Evolutionary conservation across 1,139 yeast genomes (phyloP).

Genomic region (Taphrina populina): DNA sequence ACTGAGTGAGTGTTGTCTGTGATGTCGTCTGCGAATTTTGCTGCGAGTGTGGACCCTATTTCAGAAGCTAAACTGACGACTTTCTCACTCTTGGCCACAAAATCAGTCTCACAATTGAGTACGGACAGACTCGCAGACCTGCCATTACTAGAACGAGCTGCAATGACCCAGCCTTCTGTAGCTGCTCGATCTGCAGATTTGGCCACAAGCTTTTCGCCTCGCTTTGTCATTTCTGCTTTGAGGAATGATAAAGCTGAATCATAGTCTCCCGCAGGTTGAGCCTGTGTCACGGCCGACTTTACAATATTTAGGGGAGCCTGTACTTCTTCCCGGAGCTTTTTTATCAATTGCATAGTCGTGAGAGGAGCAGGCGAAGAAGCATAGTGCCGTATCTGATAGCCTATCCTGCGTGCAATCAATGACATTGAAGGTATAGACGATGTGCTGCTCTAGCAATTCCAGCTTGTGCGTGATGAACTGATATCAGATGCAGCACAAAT

Average conservation of each 20-base stretch:
- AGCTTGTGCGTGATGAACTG: too few relatives aligned
- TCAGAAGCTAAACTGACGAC: constrained; percentile 8
- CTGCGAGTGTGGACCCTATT: constrained; percentile 7
- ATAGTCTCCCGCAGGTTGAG: constrained; percentile 29
- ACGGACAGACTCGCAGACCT: constrained; percentile 9
- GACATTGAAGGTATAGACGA: too few relatives aligned
- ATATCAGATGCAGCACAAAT: too few relatives aligned
- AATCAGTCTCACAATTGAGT: constrained; percentile 36
- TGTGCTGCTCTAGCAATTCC: too few relatives aligned
- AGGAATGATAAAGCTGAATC: constrained; percentile 25
- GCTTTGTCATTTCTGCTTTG: constrained; percentile 22
- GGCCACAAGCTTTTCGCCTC: constrained; percentile 33
- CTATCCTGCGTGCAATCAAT: too few relatives aligned
- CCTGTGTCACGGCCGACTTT: constrained; percentile 22
- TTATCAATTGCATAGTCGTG: constrained; percentile 27
- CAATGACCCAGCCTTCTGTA: constrained; percentile 35
- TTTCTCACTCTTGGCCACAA: constrained; percentile 32
- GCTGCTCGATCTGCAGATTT: constrained; percentile 32
- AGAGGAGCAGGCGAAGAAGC: neutral
- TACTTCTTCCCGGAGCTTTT: constrained; percentile 29
- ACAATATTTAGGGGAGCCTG: constrained; percentile 30
- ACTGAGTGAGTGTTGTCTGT: neutral
- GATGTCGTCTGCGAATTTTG: neutral
- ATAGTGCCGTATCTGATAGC: too few relatives aligned
- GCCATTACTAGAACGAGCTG: constrained; percentile 6